Conservation (phyloP, 208 protist genomes). For the Herpetomonas tarakana region DNA sequence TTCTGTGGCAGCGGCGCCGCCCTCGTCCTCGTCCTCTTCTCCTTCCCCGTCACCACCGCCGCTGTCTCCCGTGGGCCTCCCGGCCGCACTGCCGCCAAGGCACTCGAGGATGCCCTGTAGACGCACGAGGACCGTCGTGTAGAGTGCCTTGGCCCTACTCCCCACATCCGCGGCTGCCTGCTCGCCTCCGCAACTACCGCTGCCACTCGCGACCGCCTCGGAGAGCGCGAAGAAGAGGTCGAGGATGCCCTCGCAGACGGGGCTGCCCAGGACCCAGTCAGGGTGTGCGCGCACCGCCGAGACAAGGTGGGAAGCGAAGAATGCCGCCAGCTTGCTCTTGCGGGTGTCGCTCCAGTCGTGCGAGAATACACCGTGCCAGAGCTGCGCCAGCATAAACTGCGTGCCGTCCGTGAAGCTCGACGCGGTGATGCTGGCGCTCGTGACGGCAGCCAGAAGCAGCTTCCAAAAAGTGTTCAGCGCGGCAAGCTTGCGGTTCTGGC, state of each 20-base stretch:
- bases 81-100: conserved; percentile 25
- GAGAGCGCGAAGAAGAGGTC: conserved; percentile 40
- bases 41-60: conserved; percentile 1
- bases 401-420: conserved; percentile 24
- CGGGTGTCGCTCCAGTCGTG: conserved; percentile 72
- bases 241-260: conserved; percentile 20
- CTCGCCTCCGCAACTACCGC: conserved; percentile 17
- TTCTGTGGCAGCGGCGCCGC: background rate
- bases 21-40: conserved; percentile 2
- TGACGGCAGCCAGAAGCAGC: conserved; percentile 44
- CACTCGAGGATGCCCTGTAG: conserved; percentile 44
- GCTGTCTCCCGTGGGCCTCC: background rate
- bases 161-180: background rate
- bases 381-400: conserved; percentile 56
- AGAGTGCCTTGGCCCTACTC: conserved; percentile 10
- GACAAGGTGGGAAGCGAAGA: conserved; percentile 71
- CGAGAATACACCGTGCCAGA: conserved; percentile 51
- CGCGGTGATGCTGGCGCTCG: conserved; percentile 16
- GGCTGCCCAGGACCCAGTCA: conserved; percentile 16
- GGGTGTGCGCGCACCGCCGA: conserved; percentile 53
- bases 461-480: conserved; percentile 73
- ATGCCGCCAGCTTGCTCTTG: conserved; percentile 46
- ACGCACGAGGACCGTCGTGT: conserved; percentile 42
- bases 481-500: conserved; percentile 23
- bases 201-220: conserved; percentile 50